Evolutionary conservation across 768 basidiomycete genomes (phyloP), one percentile per base, ranked within the genome.

Genomic region (Russula brevipes): DNA sequence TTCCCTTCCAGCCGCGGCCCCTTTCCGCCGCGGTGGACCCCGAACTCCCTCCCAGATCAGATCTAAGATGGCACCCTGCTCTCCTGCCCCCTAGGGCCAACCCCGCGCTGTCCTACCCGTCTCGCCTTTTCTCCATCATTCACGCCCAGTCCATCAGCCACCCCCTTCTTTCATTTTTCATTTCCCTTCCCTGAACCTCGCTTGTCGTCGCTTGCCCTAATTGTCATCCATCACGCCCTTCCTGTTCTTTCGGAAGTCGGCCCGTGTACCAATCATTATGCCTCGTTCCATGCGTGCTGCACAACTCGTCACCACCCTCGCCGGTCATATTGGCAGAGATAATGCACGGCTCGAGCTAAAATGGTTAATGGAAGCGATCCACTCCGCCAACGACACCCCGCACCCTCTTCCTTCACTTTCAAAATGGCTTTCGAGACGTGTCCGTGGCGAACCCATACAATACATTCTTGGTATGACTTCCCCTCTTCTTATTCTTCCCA

Each of bases 391-490:
- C 57, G 1, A 5, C n/a, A 12, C 35, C 19, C 55, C 5, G 44
- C 55, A 10, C 31, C 54, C 38, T 47, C 67, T 73, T 53, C 75
- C 80, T 38, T 52, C 73, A 9, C 53, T 78, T n/a, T 50, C 66
- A 11, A 70, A 75, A 33, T 80, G 88, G 79, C 79, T 94, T 44
- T 70, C 73, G 17, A 81, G 89, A 19, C 77, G 94, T 67, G 70
- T 80, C 35, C 64, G 68, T 16, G 89, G 90, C 11, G 91, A 93
- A 74, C 94, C 94, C 0, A 78, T 97, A 17, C 92, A 95, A 72
- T 97, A 95, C 73, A 91, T 97, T 68, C 79, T 97, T 55, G 93
- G 94, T 89, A 72, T 60, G 77, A 76, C 33, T 50, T 36, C 16
- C 31, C 19, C 1, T 17, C 51, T 45, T 36, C 39, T 7, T 24